Percentiles rank a stretch among this genome's conserved stretches.
These are phyloP conservation scores for Phytophthora fragariaefolia DNA, from an alignment of 352 stramenopile species.

Conservation along the genomic window DNA sequence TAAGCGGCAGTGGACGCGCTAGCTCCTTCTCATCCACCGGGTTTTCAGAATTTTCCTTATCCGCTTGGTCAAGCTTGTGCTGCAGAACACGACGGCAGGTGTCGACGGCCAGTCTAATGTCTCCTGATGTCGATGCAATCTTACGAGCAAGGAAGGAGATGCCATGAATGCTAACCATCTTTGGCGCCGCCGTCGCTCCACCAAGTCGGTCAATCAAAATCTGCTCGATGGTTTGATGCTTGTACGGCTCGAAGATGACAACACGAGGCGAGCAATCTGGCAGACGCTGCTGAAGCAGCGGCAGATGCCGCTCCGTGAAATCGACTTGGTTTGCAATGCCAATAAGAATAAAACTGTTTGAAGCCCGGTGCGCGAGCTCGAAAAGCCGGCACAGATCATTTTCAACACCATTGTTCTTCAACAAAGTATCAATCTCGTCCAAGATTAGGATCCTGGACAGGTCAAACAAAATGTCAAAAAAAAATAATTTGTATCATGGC, in stretches of 20 bases:
- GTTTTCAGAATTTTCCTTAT: slow-evolving; percentile 47
- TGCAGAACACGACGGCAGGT: slow-evolving; percentile 77
- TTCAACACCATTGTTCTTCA: slow-evolving; percentile 73
- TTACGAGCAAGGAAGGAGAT: slow-evolving; percentile 85
- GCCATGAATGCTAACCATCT: slow-evolving; percentile 72
- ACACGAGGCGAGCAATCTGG: slow-evolving; percentile 62
- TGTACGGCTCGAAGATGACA: slow-evolving; percentile 85
- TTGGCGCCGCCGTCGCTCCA: slow-evolving; percentile 42
- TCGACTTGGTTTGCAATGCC: slow-evolving; percentile 88
- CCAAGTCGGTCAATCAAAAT: slow-evolving; percentile 79
- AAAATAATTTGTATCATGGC: neutral
- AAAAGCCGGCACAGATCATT: slow-evolving; percentile 79
- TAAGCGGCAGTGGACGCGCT: slow-evolving; percentile 56
- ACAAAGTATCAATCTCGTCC: slow-evolving; percentile 83
- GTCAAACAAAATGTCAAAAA: neutral
- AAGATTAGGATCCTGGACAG: slow-evolving; percentile 65
- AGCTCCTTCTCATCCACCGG: slow-evolving; percentile 24
- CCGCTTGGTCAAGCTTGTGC: slow-evolving; percentile 48
- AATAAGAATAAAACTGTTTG: slow-evolving; percentile 75
- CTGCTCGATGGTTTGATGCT: slow-evolving; percentile 75
- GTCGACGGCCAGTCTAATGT: slow-evolving; percentile 79
- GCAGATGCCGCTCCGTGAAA: slow-evolving; percentile 82
- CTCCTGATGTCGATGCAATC: slow-evolving; percentile 74
- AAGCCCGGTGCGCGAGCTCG: slow-evolving; percentile 67
- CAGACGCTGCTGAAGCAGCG: slow-evolving; percentile 59